Conservation (phyloP, 257 asterid genomes). For the Avicennia marina region DNA sequence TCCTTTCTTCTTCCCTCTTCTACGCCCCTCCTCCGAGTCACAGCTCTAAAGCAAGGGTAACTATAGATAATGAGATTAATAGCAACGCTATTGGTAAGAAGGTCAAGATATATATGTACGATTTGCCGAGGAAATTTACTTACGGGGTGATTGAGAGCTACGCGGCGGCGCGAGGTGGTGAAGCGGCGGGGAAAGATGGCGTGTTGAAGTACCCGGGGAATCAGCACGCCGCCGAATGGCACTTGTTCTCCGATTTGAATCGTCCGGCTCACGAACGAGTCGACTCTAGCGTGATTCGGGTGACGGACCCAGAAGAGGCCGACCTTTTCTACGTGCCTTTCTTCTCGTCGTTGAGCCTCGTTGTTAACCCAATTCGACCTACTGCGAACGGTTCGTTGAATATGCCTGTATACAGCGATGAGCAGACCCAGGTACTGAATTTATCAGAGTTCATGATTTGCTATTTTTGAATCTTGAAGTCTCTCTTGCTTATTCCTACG, state of each 20-base stretch:
- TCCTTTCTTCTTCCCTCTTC: constrained; percentile 51
- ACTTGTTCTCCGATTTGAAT: constrained; percentile 63
- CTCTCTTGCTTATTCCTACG: too few species aligned
- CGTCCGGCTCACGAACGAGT: constrained; percentile 39
- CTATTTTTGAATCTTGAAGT: background rate
- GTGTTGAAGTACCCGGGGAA: constrained; percentile 83
- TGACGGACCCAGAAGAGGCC: constrained; percentile 73
- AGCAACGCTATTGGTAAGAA: background rate
- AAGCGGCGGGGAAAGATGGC: constrained; percentile 34
- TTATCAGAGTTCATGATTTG: background rate
- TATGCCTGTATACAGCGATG: constrained; percentile 54
- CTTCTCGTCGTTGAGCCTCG: constrained; percentile 88
- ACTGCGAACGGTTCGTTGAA: constrained; percentile 20
- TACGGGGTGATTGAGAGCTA: constrained; percentile 91
- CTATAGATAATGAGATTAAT: background rate
- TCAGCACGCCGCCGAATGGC: constrained; percentile 98
- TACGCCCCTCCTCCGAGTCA: constrained; percentile 30
- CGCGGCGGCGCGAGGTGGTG: constrained; percentile 70
- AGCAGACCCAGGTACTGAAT: constrained; percentile 68
- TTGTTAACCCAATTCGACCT: constrained; percentile 72
- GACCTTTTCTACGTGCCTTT: constrained; percentile 87
- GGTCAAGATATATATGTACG: constrained; percentile 66
- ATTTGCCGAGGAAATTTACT: constrained; percentile 77
- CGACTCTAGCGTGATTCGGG: constrained; percentile 49
- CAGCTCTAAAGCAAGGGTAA: constrained; percentile 15